These are phyloP conservation scores for Fusarium sp. DNA, from an alignment of 2,329 filamentous ascomycete genomes.

Conservation along the genomic window DNA sequence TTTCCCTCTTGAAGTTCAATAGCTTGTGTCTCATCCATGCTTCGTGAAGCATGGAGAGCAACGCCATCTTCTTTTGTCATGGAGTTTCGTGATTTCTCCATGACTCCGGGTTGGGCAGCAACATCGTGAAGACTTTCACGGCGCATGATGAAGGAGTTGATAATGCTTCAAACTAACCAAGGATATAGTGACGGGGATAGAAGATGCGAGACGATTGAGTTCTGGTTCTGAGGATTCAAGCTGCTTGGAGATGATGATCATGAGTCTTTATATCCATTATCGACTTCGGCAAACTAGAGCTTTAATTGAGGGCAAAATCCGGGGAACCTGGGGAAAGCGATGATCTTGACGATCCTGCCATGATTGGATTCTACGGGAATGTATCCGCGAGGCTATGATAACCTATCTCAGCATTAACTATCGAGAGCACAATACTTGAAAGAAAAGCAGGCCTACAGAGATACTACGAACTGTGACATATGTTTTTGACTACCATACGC, in stretches of 20 bases:
- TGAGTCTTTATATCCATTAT: conserved; percentile 8
- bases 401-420: neutral
- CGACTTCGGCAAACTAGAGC: neutral
- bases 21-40: conserved; percentile 13
- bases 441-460: neutral
- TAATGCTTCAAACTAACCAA: neutral
- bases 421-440: neutral
- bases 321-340: neutral
- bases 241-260: neutral
- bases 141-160: conserved; percentile 6
- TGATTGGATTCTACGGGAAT: conserved; percentile 30
- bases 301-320: neutral
- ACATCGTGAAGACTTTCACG: conserved; percentile 21
- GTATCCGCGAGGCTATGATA: conserved; percentile 17
- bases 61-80: conserved; percentile 19
- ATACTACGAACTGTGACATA: neutral
- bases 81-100: conserved; percentile 17
- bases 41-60: conserved; percentile 4
- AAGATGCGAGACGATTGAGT: neutral
- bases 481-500: neutral
- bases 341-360: neutral
- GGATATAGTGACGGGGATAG: neutral
- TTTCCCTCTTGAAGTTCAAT: conserved; percentile 20
- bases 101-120: conserved; percentile 1
- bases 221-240: neutral